Conservation (phyloP, 225 moss, liverwort and hornwort species). For the Lunularia cruciata region DNA sequence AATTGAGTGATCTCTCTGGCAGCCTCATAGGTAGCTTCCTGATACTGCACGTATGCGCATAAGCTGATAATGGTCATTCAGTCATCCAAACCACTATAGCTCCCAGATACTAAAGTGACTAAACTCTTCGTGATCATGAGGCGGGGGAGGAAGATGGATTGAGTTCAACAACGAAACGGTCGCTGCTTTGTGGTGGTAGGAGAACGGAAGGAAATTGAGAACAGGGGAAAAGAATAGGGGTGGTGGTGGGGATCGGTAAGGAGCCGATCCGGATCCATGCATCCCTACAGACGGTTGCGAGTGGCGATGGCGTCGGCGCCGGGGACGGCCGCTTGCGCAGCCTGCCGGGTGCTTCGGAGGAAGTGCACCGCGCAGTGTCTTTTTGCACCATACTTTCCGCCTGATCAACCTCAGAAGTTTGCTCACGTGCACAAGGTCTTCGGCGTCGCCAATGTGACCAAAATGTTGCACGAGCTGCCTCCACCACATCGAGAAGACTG, state of each 20-base stretch:
- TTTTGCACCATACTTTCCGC: slow-evolving; percentile 96
- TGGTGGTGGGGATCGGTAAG: slow-evolving; percentile 31
- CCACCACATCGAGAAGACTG: slow-evolving; percentile 97
- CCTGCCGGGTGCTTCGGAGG: slow-evolving; percentile 94
- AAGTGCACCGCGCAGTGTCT: slow-evolving; percentile 96
- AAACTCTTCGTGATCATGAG: background rate
- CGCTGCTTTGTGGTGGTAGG: background rate
- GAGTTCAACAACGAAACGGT: background rate
- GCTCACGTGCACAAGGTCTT: slow-evolving; percentile 98
- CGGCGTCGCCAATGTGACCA: slow-evolving; percentile 95
- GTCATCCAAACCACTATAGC: background rate
- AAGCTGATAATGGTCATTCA: background rate
- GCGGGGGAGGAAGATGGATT: background rate
- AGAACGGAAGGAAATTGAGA: slow-evolving; percentile 6
- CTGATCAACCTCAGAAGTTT: slow-evolving; percentile 96
- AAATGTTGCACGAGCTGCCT: slow-evolving; percentile 98
- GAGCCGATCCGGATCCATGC: slow-evolving; percentile 60
- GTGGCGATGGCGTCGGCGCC: slow-evolving; percentile 93
- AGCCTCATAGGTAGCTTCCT: background rate
- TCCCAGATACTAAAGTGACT: too few relatives aligned
- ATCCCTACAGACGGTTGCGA: slow-evolving; percentile 92
- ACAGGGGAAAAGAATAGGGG: slow-evolving; percentile 1
- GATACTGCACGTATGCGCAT: background rate
- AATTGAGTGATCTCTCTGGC: background rate
- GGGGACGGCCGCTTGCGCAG: slow-evolving; percentile 93